These are phyloP conservation scores for Citeromyces siamensis DNA, from an alignment of 1,139 yeast species.

Conservation along the genomic window DNA sequence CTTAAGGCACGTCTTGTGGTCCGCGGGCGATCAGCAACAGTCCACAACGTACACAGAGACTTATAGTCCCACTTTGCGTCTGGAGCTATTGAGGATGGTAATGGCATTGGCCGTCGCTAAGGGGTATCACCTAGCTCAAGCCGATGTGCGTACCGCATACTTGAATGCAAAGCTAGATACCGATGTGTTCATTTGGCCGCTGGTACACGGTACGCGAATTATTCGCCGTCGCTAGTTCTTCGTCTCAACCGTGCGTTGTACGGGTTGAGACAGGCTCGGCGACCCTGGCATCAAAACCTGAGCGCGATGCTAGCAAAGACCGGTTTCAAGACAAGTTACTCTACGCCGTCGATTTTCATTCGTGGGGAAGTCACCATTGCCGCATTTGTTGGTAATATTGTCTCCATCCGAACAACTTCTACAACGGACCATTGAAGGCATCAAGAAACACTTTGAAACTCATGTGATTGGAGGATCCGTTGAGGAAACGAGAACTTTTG, in stretches of 20 bases:
- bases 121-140: not conserved
- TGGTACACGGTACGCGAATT: not conserved
- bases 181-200: not conserved
- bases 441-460: not conserved
- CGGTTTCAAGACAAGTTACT: not conserved
- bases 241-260: not conserved
- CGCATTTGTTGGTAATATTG: not conserved
- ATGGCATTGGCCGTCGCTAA: not conserved
- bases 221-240: not conserved
- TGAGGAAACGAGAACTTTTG: not conserved
- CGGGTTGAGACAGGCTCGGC: not conserved
- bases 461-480: not conserved
- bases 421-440: not conserved
- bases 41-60: not conserved
- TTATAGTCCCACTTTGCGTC: not conserved
- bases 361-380: not conserved
- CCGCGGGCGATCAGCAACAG: not conserved
- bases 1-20: not conserved
- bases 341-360: not conserved
- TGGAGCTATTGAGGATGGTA: not conserved
- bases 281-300: not conserved
- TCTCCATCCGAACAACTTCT: not conserved
- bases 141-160: not conserved
- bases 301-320: not conserved
- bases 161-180: not conserved